Percentiles rank a stretch among this genome's conserved stretches.
phyloP scores from a whole-genome alignment of 2,329 filamentous ascomycete genomes.

The Leptoxyphium fumago region DNA sequence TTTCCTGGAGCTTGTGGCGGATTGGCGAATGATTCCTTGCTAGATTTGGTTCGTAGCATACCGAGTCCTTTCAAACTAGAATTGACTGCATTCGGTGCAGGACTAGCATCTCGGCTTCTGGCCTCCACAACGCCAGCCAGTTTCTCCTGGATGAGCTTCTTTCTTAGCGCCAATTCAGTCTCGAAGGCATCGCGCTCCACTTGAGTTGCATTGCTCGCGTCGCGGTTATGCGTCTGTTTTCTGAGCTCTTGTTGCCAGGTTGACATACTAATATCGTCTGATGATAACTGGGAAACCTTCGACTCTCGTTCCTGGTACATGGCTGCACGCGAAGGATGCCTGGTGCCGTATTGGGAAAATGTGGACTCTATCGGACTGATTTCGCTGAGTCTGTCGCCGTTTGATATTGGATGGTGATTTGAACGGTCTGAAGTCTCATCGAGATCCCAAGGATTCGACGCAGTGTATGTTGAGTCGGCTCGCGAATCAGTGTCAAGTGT shows the following conservation, averaged over 20 bases:
- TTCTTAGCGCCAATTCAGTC: slow-evolving; percentile 54
- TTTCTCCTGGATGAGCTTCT: slow-evolving; percentile 57
- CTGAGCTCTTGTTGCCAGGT: slow-evolving; percentile 36
- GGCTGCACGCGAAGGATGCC: background rate
- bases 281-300: slow-evolving; percentile 5
- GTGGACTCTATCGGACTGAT: slow-evolving; percentile 10
- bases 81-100: slow-evolving; percentile 19
- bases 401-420: slow-evolving; percentile 22
- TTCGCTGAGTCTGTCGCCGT: slow-evolving; percentile 21
- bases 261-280: slow-evolving; percentile 9
- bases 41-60: slow-evolving; percentile 52
- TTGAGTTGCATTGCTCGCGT: slow-evolving; percentile 35
- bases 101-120: slow-evolving; percentile 20
- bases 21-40: slow-evolving; percentile 48
- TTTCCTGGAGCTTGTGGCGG: slow-evolving; percentile 37
- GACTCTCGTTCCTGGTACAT: slow-evolving; percentile 8
- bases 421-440: slow-evolving; percentile 23
- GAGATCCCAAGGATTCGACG: slow-evolving; percentile 41
- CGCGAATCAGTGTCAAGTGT: slow-evolving; percentile 19
- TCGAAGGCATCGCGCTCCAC: slow-evolving; percentile 56
- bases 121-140: slow-evolving; percentile 53
- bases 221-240: slow-evolving; percentile 29
- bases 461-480: slow-evolving; percentile 33
- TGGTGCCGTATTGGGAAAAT: background rate
- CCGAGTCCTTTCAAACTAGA: slow-evolving; percentile 43